Percentiles rank a stretch among this genome's conserved stretches.
Conservation (phyloP, 257 asterid genomes). For the Solanum sparsipilum region DNA sequence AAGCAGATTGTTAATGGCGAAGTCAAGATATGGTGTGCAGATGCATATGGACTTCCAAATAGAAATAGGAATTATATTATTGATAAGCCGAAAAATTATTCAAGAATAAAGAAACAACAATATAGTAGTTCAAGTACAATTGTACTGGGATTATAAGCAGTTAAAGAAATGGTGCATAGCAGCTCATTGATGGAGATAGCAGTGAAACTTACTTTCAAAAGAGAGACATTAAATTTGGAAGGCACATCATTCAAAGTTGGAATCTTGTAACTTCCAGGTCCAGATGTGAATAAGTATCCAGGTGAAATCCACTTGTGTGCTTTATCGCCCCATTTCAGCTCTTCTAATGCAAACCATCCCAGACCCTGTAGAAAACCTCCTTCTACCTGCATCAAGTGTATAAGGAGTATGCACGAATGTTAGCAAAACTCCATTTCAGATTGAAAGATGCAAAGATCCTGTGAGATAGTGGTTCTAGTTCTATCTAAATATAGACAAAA, state of each 20-base stretch:
- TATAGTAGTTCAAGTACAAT: background rate
- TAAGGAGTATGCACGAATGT: background rate
- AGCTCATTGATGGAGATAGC: background rate
- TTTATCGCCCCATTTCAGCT: constrained; percentile 91
- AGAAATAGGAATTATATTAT: background rate
- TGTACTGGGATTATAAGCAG: background rate
- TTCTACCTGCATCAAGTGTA: constrained; percentile 50
- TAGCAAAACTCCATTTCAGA: background rate
- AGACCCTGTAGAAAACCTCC: constrained; percentile 93
- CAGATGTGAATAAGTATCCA: constrained; percentile 67
- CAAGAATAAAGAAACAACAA: background rate
- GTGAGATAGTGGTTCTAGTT: background rate
- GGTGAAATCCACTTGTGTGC: constrained; percentile 82
- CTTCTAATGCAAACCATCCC: constrained; percentile 95
- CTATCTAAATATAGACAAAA: background rate
- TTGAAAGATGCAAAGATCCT: background rate
- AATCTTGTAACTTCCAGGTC: constrained; percentile 89
- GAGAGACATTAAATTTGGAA: constrained; percentile 60
- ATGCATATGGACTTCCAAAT: background rate
- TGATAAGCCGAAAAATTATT: background rate
- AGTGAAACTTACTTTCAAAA: constrained; percentile 57
- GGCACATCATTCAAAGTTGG: constrained; percentile 85
- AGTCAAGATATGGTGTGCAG: background rate
- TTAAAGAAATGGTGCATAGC: background rate
- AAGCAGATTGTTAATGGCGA: background rate